These are phyloP conservation scores for Penicillium carneum DNA, from an alignment of 2,329 filamentous ascomycete species.

Conservation along the genomic window DNA sequence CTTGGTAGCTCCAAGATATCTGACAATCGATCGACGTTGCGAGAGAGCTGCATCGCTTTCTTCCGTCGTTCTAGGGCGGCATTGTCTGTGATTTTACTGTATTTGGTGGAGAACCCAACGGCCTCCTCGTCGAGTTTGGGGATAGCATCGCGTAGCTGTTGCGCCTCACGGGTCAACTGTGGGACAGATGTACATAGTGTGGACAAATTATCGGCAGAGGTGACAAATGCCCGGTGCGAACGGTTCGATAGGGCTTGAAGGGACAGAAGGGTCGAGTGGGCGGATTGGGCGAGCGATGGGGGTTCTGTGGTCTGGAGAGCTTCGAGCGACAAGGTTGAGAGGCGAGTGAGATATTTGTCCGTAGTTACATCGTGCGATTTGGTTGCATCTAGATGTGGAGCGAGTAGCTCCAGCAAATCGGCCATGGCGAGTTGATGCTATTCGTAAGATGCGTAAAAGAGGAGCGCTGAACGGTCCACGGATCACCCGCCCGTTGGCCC, in stretches of 20 bases:
- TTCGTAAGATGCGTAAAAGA: conserved; percentile 27
- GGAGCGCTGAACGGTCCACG: conserved; percentile 23
- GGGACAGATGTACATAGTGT: conserved; percentile 77
- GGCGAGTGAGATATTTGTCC: conserved; percentile 73
- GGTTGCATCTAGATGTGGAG: conserved; percentile 63
- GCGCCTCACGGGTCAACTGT: conserved; percentile 68
- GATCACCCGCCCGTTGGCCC: conserved; percentile 36
- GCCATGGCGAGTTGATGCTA: conserved; percentile 58
- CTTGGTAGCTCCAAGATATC: conserved; percentile 91
- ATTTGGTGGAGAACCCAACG: conserved; percentile 80
- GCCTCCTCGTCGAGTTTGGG: conserved; percentile 81
- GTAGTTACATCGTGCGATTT: conserved; percentile 46
- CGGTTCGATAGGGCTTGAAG: conserved; percentile 88
- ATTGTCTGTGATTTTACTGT: conserved; percentile 75
- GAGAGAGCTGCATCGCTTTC: conserved; percentile 78
- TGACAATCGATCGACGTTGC: conserved; percentile 86
- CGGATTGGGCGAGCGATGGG: conserved; percentile 77
- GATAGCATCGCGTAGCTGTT: conserved; percentile 73
- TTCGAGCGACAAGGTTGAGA: conserved; percentile 77
- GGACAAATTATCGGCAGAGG: conserved; percentile 78
- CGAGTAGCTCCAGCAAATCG: conserved; percentile 77
- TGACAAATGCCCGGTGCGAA: conserved; percentile 83
- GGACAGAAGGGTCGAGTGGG: conserved; percentile 80
- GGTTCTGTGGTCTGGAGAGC: conserved; percentile 78
- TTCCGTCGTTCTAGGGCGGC: conserved; percentile 75